Base-by-base conservation (phyloP, 2,329 filamentous ascomycete genomes). In the Fusarium pilosicola region DNA sequence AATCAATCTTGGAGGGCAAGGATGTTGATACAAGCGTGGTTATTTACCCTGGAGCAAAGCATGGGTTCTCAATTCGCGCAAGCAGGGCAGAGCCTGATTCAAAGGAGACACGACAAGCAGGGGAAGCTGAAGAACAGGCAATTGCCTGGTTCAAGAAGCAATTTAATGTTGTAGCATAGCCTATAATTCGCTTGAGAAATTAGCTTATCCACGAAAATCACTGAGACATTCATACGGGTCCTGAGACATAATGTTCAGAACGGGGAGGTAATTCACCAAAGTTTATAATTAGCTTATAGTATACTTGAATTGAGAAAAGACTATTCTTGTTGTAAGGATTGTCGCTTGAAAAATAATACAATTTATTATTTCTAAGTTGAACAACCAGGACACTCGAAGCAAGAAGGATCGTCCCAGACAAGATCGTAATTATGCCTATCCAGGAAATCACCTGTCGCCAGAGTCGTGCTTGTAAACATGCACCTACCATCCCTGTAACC, bases 171-270 rank as follows among this genome's bases (percentile, higher is more conserved):
- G 7, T 11, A 8, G n/a, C 6, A 15, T 44, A 59, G 20, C n/a
- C 20, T 24, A 0, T 2, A n/a, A 6, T 22, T 24, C 9, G 20
- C 3, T n/a, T 3, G 1, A 14, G 1, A 24, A 22, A 2, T 0
- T 0, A 4, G 9, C 15, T 30, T 26, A 5, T 18, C 5, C 5
- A 20, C 28, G 20, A 10, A 11, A 30, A 5, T 30, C 4, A 7
- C 13, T 20, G 17, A 45, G 17, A 4, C 12, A 10, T 20, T 20
- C 3, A 20, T 20, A 17, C 7, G 1, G 10, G 15, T 12, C 4
- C 4, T 12, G 7, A 4, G 24, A 24, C 24, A 24, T 24, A 15
- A 44, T 44, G n/a, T 18, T 2, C 11, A 41, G 13, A n/a, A 24
- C 18, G 11, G 10, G 13, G 1, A 44, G 0, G 5, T 18, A 5